These are phyloP conservation scores for Venturia pyrina DNA, from an alignment of 2,329 filamentous ascomycete genomes.

Conservation along the genomic window DNA sequence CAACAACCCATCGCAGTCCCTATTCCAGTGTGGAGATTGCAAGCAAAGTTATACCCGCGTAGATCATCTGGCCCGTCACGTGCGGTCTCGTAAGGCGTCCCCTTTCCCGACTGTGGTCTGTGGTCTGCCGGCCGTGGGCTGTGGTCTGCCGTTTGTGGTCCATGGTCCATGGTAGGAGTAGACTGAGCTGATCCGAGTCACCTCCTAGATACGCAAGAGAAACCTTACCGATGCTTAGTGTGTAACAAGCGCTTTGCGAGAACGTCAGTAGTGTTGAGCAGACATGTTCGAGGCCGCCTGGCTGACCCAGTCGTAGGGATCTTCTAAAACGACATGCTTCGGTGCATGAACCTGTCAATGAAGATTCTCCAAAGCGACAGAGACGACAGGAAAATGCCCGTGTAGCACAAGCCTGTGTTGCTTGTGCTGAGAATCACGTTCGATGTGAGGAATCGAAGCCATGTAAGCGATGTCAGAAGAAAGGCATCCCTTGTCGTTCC, in stretches of 20 bases:
- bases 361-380: slow-evolving; percentile 21
- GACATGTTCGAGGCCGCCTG: not conserved
- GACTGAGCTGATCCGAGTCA: not conserved
- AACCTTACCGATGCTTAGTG: slow-evolving; percentile 35
- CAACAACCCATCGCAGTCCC: slow-evolving; percentile 10
- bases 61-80: slow-evolving; percentile 44
- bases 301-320: slow-evolving; percentile 25
- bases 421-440: slow-evolving; percentile 41
- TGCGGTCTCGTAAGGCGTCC: slow-evolving; percentile 34
- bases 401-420: slow-evolving; percentile 42
- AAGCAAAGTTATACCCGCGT: slow-evolving; percentile 41
- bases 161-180: not conserved
- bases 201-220: slow-evolving; percentile 29
- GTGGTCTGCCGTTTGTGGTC: no score
- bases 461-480: slow-evolving; percentile 41
- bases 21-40: slow-evolving; percentile 44
- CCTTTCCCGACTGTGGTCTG: slow-evolving; percentile 12
- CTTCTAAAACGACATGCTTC: slow-evolving; percentile 42
- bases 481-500: slow-evolving; percentile 33
- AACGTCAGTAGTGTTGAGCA: slow-evolving; percentile 23
- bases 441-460: slow-evolving; percentile 47
- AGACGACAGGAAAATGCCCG: slow-evolving; percentile 18
- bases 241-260: slow-evolving; percentile 38
- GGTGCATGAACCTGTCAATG: slow-evolving; percentile 29
- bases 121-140: no score